phyloP scores from a whole-genome alignment of 2,329 filamentous ascomycete species.

The Herpotrichia juniperi region DNA sequence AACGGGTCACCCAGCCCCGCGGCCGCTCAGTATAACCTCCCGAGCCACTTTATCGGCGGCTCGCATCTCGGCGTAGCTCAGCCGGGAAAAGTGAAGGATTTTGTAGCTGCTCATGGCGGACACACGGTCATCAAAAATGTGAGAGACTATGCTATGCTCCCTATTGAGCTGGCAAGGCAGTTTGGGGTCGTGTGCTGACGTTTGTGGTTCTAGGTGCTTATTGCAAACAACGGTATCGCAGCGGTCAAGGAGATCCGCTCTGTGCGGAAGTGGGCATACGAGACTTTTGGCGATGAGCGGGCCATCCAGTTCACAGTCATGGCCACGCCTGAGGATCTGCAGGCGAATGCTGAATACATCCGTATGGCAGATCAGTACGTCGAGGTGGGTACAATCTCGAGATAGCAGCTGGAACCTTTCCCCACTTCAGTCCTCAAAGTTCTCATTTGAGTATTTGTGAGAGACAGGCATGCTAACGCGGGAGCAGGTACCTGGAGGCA shows the following conservation, averaged over 20 bases:
- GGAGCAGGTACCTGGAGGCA: conserved; percentile 83
- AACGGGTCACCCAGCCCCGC: conserved; percentile 69
- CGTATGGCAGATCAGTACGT: conserved; percentile 99
- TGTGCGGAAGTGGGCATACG: conserved; percentile 99
- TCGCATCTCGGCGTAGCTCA: conserved; percentile 83
- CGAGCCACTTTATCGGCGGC: conserved; percentile 95
- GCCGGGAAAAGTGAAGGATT: conserved; percentile 91
- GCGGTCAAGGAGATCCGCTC: conserved; percentile 99
- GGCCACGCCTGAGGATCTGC: conserved; percentile 97
- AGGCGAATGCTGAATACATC: conserved; percentile 98
- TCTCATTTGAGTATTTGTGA: too few relatives aligned
- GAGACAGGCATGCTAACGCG: conserved; percentile 23
- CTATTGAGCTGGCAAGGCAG: neutral
- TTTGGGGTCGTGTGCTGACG: conserved; percentile 22
- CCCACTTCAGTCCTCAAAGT: too few relatives aligned
- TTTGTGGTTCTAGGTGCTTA: conserved; percentile 73
- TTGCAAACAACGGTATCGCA: conserved; percentile 99
- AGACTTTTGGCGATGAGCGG: conserved; percentile 97
- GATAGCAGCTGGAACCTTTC: neutral
- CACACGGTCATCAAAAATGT: conserved; percentile 99
- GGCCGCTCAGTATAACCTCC: conserved; percentile 80
- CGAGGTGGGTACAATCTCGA: conserved; percentile 61
- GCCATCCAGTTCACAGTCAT: conserved; percentile 99
- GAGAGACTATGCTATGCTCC: conserved; percentile 49
- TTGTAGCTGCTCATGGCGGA: conserved; percentile 85